Conservation (phyloP, 805 yeast genomes). For the Metschnikowia sp. region DNA sequence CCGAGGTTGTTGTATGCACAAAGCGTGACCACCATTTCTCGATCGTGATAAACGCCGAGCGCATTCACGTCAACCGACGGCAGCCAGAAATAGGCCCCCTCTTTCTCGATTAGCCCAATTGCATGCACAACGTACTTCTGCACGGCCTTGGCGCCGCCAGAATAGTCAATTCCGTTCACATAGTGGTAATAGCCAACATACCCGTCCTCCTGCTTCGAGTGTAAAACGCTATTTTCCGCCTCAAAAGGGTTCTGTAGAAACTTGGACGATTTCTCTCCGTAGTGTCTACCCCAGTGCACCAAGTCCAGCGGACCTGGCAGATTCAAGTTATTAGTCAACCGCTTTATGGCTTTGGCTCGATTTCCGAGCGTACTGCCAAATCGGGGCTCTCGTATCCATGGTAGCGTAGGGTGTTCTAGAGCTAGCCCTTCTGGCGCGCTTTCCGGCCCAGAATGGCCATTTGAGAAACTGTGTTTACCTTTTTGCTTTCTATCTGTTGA, state of each 20-base stretch:
- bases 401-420: conserved; percentile 12
- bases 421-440: background rate
- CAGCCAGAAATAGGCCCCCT: conserved; percentile 19
- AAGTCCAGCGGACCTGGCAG: conserved; percentile 37
- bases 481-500: no score
- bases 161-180: conserved; percentile 32
- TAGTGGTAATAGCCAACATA: conserved; percentile 39
- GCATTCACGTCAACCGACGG: conserved; percentile 4
- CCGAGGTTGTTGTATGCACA: conserved; percentile 74
- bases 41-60: conserved; percentile 15
- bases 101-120: conserved; percentile 22
- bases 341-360: conserved; percentile 23
- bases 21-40: conserved; percentile 46
- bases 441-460: background rate
- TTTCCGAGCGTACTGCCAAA: conserved; percentile 29
- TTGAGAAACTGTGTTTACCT: no score
- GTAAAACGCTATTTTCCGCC: conserved; percentile 1
- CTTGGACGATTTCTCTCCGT: conserved; percentile 27
- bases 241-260: conserved; percentile 29
- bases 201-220: conserved; percentile 32
- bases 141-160: conserved; percentile 21
- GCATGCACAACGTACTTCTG: conserved; percentile 27
- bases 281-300: conserved; percentile 36
- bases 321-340: conserved; percentile 10
- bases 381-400: conserved; percentile 27